These are phyloP conservation scores for Penicillium simplicissimum DNA, from an alignment of 495 filamentous ascomycete species.

Conservation along the genomic window DNA sequence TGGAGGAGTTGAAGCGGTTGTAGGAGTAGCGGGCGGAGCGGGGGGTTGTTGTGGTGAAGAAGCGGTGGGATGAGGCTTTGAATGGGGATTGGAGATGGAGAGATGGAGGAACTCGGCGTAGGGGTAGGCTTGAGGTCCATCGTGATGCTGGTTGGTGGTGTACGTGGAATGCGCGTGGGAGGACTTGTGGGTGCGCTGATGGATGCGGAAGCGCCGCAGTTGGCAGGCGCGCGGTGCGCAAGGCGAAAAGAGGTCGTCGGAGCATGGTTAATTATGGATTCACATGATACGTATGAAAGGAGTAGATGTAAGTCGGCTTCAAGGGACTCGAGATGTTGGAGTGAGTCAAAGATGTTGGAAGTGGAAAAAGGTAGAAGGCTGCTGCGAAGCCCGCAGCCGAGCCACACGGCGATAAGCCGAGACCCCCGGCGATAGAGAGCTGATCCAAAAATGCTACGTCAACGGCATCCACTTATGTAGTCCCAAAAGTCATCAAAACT, in stretches of 20 bases:
- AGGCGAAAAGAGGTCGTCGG: conserved; percentile 1
- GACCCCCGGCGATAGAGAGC: conserved; percentile 13
- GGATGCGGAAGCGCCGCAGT: conserved; percentile 4
- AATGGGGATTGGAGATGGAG: not conserved
- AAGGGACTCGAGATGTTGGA: not conserved
- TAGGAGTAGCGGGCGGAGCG: conserved; percentile 25
- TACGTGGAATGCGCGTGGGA: not conserved
- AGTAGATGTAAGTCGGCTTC: not conserved
- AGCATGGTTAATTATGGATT: conserved; percentile 7
- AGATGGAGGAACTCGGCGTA: not conserved
- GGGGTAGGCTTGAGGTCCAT: not conserved
- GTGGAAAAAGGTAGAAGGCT: not conserved
- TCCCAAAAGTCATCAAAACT: not conserved
- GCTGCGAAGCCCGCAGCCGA: not conserved
- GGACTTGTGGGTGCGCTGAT: not conserved
- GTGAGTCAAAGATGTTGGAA: conserved; percentile 2
- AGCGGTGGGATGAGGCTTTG: not conserved
- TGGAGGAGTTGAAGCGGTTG: conserved; percentile 31
- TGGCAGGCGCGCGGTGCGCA: conserved; percentile 6
- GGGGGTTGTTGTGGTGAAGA: conserved; percentile 23
- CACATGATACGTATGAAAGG: not conserved
- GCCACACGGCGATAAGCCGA: conserved; percentile 20
- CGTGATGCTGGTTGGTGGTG: conserved; percentile 1
- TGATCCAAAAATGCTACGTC: not conserved
- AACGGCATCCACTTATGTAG: not conserved